phyloP scores from a whole-genome alignment of 2,329 filamentous ascomycete species.

The Botrytis elliptica region DNA sequence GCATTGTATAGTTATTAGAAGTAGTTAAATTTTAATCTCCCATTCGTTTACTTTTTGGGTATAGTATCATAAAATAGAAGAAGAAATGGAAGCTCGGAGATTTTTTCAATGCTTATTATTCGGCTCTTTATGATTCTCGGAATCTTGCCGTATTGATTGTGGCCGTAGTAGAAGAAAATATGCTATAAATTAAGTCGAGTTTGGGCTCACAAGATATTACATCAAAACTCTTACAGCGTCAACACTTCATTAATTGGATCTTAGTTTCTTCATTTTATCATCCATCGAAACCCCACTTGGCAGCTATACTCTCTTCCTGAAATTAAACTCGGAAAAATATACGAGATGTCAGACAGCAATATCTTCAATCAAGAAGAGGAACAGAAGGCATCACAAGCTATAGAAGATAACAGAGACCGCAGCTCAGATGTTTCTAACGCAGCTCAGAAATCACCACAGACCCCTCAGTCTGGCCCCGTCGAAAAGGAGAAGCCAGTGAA shows the following conservation, averaged over 20 bases:
- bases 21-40: fast-evolving
- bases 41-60: background rate
- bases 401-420: fast-evolving
- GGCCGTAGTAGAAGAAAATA: background rate
- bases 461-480: no score
- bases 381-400: background rate
- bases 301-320: background rate
- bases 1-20: background rate
- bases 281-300: no score
- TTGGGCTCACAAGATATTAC: background rate
- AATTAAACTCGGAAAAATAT: no score
- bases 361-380: background rate
- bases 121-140: background rate
- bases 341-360: background rate
- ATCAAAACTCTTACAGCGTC: fast-evolving
- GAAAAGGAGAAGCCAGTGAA: background rate
- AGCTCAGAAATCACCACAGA: background rate
- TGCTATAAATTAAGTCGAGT: background rate
- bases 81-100: background rate
- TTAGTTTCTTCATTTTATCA: no score
- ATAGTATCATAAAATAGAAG: background rate
- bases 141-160: background rate
- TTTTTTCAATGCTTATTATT: background rate
- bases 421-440: background rate
- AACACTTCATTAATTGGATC: background rate